phyloP scores from a whole-genome alignment of 331 rosid genomes.

The Malus hybrid region DNA sequence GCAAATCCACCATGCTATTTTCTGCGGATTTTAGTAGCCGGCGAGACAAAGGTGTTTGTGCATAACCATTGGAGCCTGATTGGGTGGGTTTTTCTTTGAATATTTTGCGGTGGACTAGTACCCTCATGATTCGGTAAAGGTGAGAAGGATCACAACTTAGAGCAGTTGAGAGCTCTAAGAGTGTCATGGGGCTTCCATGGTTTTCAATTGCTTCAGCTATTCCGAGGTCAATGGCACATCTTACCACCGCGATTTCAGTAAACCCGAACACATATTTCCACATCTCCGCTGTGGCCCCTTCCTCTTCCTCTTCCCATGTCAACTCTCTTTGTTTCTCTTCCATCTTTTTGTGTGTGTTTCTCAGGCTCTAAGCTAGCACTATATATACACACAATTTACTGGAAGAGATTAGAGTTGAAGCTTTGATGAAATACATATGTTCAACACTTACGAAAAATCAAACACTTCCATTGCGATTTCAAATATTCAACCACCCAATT shows the following conservation, averaged over 20 bases:
- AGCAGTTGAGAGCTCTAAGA: no score
- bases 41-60: slow-evolving; percentile 38
- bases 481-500: no score
- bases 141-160: no score
- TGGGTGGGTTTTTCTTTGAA: not conserved
- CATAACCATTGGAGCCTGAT: slow-evolving; percentile 2
- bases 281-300: not conserved
- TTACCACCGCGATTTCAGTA: no score
- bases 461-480: no score
- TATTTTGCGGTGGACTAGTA: no score
- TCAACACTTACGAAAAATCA: no score
- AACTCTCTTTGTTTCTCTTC: slow-evolving; percentile 9
- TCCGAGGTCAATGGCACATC: no score
- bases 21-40: slow-evolving; percentile 18
- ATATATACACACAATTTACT: not conserved
- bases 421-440: no score
- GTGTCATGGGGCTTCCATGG: not conserved
- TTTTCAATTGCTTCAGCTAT: no score
- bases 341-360: not conserved
- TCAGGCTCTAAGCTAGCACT: not conserved
- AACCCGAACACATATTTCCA: no score
- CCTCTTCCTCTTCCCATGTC: slow-evolving; percentile 8
- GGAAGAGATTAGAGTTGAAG: not conserved
- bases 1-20: no score
- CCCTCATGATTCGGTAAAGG: slow-evolving; percentile 18